These are phyloP conservation scores for Carex scoparia DNA, from an alignment of 176 grass and related monocot genomes.

Conservation along the genomic window DNA sequence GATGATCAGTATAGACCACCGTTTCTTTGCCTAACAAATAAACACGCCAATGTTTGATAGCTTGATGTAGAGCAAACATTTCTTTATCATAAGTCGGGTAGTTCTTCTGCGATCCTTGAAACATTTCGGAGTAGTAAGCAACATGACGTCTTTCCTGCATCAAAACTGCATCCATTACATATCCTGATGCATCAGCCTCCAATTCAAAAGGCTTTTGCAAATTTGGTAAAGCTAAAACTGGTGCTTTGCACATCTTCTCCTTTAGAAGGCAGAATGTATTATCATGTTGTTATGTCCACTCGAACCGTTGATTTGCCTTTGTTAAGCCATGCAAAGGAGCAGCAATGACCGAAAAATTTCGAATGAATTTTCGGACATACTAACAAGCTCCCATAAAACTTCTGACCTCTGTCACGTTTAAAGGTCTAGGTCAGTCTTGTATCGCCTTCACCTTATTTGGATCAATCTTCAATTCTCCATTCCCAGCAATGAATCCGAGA, in stretches of 20 bases:
- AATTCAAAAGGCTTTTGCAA: background rate
- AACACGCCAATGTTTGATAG: constrained; percentile 11
- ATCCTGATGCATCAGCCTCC: background rate
- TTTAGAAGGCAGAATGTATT: background rate
- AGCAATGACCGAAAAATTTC: background rate
- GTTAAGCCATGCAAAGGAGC: background rate
- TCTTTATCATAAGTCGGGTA: constrained; percentile 18
- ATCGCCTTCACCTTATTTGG: background rate
- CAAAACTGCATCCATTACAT: constrained; percentile 1
- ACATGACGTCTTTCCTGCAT: background rate
- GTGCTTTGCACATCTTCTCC: background rate
- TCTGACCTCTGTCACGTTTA: background rate
- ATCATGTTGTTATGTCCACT: constrained; percentile 8
- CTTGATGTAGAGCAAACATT: constrained; percentile 1
- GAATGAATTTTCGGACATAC: constrained; percentile 12
- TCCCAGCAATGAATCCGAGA: background rate
- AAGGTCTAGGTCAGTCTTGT: background rate
- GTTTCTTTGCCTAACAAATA: constrained; percentile 17
- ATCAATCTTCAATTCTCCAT: background rate
- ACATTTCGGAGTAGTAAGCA: background rate
- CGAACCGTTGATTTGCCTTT: background rate
- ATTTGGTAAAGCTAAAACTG: background rate
- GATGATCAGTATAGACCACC: constrained; percentile 3
- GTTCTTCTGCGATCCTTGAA: constrained; percentile 15
- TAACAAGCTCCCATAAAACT: constrained; percentile 16